These are phyloP conservation scores for Phytophthora pinifolia DNA, from an alignment of 352 stramenopile genomes.

Conservation along the genomic window DNA sequence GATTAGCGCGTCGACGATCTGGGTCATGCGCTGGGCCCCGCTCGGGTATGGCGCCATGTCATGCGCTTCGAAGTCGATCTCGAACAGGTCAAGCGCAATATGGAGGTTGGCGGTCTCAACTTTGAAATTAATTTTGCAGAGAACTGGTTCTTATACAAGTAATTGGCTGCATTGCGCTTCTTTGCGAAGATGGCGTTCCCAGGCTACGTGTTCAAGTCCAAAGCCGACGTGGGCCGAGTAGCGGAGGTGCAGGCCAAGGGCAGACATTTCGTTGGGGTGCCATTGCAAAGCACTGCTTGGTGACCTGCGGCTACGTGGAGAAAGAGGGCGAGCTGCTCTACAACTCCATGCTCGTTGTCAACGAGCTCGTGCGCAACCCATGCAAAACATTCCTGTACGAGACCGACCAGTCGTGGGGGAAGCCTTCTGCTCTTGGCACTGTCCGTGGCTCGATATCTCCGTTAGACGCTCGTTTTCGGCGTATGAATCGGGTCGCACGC, in stretches of 20 bases:
- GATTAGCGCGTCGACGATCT: constrained; percentile 48
- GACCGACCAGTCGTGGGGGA: constrained; percentile 78
- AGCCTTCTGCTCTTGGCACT: constrained; percentile 70
- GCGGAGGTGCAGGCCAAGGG: constrained; percentile 56
- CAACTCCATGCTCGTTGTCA: constrained; percentile 85
- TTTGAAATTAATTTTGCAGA: background rate
- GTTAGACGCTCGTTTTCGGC: constrained; percentile 63
- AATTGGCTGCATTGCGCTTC: background rate
- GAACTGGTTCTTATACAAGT: background rate
- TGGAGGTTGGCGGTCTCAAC: constrained; percentile 39
- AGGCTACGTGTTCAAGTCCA: constrained; percentile 74
- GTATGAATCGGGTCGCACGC: constrained; percentile 69
- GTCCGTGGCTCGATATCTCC: constrained; percentile 74
- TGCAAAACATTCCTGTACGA: constrained; percentile 87
- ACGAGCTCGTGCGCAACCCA: constrained; percentile 65
- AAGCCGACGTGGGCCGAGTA: constrained; percentile 54
- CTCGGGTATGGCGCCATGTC: constrained; percentile 51
- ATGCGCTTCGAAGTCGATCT: constrained; percentile 59
- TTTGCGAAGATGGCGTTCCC: constrained; percentile 73
- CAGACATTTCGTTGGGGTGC: constrained; percentile 71
- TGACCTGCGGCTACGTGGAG: constrained; percentile 77
- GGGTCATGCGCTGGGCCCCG: constrained; percentile 66
- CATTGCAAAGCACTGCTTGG: constrained; percentile 57
- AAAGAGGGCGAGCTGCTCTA: constrained; percentile 43
- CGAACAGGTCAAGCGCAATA: constrained; percentile 64